phyloP scores from a whole-genome alignment of 352 stramenopile genomes.

The Globisporangium uncinulatum region DNA sequence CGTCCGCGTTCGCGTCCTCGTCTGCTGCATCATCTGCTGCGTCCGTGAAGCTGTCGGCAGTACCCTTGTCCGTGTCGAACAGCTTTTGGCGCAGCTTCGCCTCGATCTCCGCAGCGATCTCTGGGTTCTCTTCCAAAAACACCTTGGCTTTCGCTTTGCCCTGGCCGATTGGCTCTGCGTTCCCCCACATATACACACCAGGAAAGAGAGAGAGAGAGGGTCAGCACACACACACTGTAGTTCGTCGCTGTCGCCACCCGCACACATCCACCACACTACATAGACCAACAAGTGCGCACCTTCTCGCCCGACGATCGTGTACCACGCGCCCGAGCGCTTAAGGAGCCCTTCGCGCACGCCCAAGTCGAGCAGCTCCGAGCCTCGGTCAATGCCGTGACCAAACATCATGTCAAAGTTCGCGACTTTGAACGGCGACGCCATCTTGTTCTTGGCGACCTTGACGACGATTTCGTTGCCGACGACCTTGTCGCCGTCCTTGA shows the following conservation, averaged over 20 bases:
- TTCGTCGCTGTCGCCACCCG: not conserved
- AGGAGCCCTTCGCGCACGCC: constrained; percentile 67
- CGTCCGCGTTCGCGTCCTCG: constrained; percentile 1
- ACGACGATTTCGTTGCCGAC: constrained; percentile 96
- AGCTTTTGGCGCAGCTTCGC: constrained; percentile 57
- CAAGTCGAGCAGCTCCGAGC: constrained; percentile 75
- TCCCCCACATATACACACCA: not conserved
- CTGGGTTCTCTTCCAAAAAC: constrained; percentile 71
- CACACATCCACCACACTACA: not conserved
- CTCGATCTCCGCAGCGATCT: constrained; percentile 68
- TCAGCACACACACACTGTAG: not conserved
- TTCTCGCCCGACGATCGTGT: constrained; percentile 53
- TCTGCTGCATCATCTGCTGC: constrained; percentile 7
- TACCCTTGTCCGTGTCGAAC: constrained; percentile 26
- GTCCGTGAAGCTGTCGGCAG: constrained; percentile 4
- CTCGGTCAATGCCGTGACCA: constrained; percentile 92
- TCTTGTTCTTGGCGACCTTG: constrained; percentile 99
- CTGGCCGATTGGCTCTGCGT: constrained; percentile 75
- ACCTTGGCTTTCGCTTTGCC: constrained; percentile 80
- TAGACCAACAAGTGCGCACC: constrained; percentile 21
- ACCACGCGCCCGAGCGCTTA: constrained; percentile 81
- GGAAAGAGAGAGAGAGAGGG: too few species aligned
- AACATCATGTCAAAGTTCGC: constrained; percentile 98
- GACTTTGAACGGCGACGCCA: constrained; percentile 94
- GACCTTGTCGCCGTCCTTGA: constrained; percentile 89